Conservation (phyloP, 2,329 filamentous ascomycete species). For the Dactylellina haptotyla region DNA sequence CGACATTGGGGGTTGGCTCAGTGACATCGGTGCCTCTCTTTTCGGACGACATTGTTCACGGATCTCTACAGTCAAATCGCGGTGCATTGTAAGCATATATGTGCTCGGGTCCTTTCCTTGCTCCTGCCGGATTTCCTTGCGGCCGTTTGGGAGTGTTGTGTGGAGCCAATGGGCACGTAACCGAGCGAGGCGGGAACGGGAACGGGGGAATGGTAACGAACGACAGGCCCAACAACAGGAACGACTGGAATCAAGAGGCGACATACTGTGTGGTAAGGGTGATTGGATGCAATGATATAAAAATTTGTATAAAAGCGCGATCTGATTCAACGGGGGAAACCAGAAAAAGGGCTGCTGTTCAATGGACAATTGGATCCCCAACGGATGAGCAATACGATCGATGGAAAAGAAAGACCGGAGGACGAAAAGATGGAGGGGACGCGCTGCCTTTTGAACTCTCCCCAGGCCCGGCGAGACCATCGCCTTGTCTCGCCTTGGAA, state of each 20-base stretch:
- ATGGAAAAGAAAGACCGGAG: neutral
- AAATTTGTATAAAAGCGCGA: neutral
- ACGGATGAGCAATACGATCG: neutral
- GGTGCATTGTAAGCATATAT: neutral
- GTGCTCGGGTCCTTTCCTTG: too few species aligned
- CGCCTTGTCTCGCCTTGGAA: conserved; percentile 39
- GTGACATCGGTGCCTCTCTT: conserved; percentile 50
- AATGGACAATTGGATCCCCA: neutral
- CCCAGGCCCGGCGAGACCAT: conserved; percentile 37
- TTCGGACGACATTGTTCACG: conserved; percentile 23
- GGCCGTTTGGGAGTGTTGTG: neutral
- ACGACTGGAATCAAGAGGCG: conserved; percentile 1
- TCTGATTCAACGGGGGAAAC: neutral
- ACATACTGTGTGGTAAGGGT: neutral
- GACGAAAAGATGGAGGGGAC: conserved; percentile 28
- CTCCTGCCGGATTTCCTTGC: neutral
- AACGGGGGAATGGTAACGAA: neutral
- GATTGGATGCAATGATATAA: conserved; percentile 16
- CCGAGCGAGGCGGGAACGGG: conserved; percentile 20
- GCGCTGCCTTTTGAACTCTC: conserved; percentile 44
- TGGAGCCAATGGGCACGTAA: conserved; percentile 22
- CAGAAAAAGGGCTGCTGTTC: too few species aligned
- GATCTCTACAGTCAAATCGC: neutral
- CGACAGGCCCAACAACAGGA: conserved; percentile 13
- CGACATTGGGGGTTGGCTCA: conserved; percentile 48